Conservation (phyloP, 495 filamentous ascomycete species). For the Penicillium coprophilum region DNA sequence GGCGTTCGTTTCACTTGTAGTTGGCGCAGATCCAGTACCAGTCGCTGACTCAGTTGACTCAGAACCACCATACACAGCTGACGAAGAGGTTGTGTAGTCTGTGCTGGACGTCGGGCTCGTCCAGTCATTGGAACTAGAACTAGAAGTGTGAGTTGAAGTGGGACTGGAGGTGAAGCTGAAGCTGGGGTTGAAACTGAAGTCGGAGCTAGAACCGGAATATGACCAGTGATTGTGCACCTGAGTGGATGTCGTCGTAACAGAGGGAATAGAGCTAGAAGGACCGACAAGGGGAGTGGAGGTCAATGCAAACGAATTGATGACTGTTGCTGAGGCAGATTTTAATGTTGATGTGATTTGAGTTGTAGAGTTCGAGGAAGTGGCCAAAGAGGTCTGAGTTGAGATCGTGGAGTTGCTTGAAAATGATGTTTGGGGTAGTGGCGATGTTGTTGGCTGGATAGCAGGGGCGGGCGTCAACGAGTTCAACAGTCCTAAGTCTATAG, state of each 20-base stretch:
- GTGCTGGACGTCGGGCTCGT: neutral
- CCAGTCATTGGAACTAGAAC: neutral
- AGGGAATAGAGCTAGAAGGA: slow-evolving; percentile 13
- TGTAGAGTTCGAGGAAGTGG: slow-evolving; percentile 9
- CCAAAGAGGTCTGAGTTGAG: slow-evolving; percentile 5
- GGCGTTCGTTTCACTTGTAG: slow-evolving; percentile 17
- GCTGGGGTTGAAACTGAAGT: neutral
- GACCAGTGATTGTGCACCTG: slow-evolving; percentile 1
- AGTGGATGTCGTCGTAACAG: slow-evolving; percentile 5
- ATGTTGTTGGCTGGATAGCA: slow-evolving; percentile 2
- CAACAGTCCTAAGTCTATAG: neutral
- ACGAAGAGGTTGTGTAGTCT: slow-evolving; percentile 12
- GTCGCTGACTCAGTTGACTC: slow-evolving; percentile 14
- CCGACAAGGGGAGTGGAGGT: slow-evolving; percentile 19
- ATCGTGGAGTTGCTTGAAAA: neutral
- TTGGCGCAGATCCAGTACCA: slow-evolving; percentile 18
- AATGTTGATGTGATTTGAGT: slow-evolving; percentile 12
- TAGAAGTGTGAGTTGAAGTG: no score
- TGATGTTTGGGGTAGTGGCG: neutral
- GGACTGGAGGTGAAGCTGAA: neutral
- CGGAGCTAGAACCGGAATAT: slow-evolving; percentile 6
- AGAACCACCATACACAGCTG: slow-evolving; percentile 1
- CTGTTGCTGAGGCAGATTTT: slow-evolving; percentile 7
- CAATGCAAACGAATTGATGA: slow-evolving; percentile 7
- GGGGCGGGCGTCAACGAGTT: slow-evolving; percentile 8